Evolutionary conservation across 2,329 filamentous ascomycete genomes (phyloP).

Genomic region (Tolypocladium ophioglossoides): DNA sequence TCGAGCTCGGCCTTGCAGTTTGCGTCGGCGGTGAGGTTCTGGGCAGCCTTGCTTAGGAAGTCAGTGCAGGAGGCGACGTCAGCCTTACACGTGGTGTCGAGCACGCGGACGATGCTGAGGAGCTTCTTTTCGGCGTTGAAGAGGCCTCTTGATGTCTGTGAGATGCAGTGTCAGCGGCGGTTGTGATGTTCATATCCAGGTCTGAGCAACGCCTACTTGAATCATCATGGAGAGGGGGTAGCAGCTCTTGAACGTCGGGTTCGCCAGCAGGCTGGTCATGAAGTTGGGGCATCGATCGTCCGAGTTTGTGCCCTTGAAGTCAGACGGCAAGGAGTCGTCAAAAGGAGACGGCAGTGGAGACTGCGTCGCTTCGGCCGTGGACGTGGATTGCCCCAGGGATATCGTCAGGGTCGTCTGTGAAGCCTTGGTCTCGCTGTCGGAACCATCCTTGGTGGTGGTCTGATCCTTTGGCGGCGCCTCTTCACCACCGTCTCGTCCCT

Average conservation of each 20-base stretch:
- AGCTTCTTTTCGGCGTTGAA: constrained; percentile 68
- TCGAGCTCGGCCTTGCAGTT: constrained; percentile 66
- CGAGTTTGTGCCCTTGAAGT: constrained; percentile 44
- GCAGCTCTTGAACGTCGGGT: constrained; percentile 60
- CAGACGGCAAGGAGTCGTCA: constrained; percentile 51
- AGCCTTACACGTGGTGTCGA: constrained; percentile 68
- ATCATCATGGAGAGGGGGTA: constrained; percentile 78
- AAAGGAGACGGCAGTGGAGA: constrained; percentile 51
- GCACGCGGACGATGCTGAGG: constrained; percentile 60
- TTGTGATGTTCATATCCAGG: not conserved
- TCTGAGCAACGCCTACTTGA: constrained; percentile 40
- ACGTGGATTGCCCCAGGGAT: not conserved
- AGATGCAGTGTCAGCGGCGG: not conserved
- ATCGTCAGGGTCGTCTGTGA: not conserved
- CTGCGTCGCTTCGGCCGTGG: not conserved
- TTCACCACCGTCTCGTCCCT: not conserved
- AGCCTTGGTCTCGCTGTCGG: not conserved
- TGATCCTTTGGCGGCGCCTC: not conserved
- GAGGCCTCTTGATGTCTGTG: constrained; percentile 69
- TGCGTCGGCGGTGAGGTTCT: constrained; percentile 46
- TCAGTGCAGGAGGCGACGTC: constrained; percentile 53
- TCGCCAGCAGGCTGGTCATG: constrained; percentile 55
- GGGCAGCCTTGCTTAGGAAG: constrained; percentile 55
- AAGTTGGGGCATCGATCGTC: constrained; percentile 51
- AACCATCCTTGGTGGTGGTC: no score